Conservation (phyloP, 1,284 basidiomycete genomes). For the Boletellus sp. region DNA sequence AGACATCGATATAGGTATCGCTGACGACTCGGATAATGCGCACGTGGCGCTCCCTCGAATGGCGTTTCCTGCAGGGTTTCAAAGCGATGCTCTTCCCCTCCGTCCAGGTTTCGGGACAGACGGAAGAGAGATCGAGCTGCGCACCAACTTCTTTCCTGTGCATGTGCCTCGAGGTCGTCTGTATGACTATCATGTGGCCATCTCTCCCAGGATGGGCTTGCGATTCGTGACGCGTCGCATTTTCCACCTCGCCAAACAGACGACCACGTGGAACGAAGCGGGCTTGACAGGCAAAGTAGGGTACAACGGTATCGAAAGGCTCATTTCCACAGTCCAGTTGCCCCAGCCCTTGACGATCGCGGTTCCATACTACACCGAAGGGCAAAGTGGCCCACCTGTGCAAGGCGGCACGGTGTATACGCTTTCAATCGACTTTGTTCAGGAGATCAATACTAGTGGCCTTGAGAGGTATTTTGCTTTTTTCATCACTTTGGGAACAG, state of each 20-base stretch:
- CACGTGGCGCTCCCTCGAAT: constrained; percentile 36
- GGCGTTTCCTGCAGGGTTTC: constrained; percentile 11
- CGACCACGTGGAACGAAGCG: constrained; percentile 48
- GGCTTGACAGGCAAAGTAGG: constrained; percentile 57
- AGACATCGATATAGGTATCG: constrained; percentile 54
- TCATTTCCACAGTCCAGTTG: constrained; percentile 52
- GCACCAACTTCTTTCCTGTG: constrained; percentile 74
- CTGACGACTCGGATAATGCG: constrained; percentile 51
- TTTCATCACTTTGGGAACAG: background rate
- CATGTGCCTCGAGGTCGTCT: constrained; percentile 53
- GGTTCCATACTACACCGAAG: constrained; percentile 59
- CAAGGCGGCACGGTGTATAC: constrained; percentile 50
- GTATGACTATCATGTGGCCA: constrained; percentile 62
- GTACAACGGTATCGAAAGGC: constrained; percentile 60
- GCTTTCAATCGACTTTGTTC: constrained; percentile 52
- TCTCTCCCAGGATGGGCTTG: constrained; percentile 46
- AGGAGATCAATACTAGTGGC: constrained; percentile 49
- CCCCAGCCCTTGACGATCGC: constrained; percentile 53
- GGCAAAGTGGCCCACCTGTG: constrained; percentile 35
- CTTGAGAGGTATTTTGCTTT: constrained; percentile 42
- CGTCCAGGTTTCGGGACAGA: constrained; percentile 63
- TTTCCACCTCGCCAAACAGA: constrained; percentile 61
- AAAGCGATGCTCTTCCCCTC: constrained; percentile 49
- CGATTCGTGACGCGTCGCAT: constrained; percentile 59
- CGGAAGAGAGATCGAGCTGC: constrained; percentile 54